A percentile compares a stretch with the other conserved stretches of the same genome.
Evolutionary conservation across 2,329 filamentous ascomycete species (phyloP).

Genomic region (Tympanopsis confertula): DNA sequence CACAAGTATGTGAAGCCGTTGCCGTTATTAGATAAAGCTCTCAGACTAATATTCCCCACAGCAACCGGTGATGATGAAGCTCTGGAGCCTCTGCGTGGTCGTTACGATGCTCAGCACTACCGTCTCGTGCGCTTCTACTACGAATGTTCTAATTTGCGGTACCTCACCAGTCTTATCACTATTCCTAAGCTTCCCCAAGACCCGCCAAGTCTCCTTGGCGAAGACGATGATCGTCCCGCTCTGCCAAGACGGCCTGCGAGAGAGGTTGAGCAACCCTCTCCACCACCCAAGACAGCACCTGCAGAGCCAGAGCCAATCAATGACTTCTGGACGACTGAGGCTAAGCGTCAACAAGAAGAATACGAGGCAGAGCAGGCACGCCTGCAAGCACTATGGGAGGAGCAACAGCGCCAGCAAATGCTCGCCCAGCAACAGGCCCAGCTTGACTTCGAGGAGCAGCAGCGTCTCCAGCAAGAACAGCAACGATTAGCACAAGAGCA

Average conservation of each 20-base stretch:
- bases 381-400: constrained; percentile 75
- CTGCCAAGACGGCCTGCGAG: constrained; percentile 71
- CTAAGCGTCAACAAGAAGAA: constrained; percentile 81
- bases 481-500: constrained; percentile 85
- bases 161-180: constrained; percentile 89
- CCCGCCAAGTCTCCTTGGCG: constrained; percentile 74
- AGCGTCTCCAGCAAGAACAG: constrained; percentile 75
- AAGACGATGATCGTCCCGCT: constrained; percentile 74
- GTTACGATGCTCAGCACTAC: constrained; percentile 94
- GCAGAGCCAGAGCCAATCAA: constrained; percentile 89
- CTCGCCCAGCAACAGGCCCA: constrained; percentile 76
- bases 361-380: constrained; percentile 90
- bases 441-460: constrained; percentile 92
- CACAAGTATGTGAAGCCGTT: constrained; percentile 71
- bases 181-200: constrained; percentile 93
- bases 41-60: constrained; percentile 14
- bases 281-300: constrained; percentile 53
- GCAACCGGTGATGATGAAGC: constrained; percentile 90
- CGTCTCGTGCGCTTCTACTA: constrained; percentile 97
- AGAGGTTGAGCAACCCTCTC: constrained; percentile 61
- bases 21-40: too few species aligned
- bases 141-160: constrained; percentile 94
- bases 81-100: constrained; percentile 71
- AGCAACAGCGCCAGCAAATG: constrained; percentile 70
- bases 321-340: constrained; percentile 94